Evolutionary conservation across 2,329 filamentous ascomycete genomes (phyloP).

Genomic region (Aschersonia sp.): DNA sequence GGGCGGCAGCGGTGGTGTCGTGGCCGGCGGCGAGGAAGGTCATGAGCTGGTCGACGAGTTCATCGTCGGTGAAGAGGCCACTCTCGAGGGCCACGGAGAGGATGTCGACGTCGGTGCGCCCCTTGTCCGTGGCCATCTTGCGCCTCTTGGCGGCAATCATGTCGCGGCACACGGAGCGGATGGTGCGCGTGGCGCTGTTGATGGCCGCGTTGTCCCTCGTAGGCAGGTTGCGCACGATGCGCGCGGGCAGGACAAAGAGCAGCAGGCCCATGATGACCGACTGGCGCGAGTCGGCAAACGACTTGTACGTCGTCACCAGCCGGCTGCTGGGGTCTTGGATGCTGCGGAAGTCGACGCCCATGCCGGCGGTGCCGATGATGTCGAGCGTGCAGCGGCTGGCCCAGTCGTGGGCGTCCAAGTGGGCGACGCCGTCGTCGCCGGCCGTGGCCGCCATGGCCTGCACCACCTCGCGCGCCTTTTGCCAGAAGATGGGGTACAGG

Average conservation of each 20-base stretch:
- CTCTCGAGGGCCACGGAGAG: slow-evolving; percentile 67
- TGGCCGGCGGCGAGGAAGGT: slow-evolving; percentile 76
- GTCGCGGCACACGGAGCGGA: slow-evolving; percentile 51
- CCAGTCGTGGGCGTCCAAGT: slow-evolving; percentile 48
- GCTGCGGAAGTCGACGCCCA: slow-evolving; percentile 57
- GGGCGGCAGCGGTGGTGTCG: slow-evolving; percentile 61
- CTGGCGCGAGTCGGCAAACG: slow-evolving; percentile 30
- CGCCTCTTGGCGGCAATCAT: slow-evolving; percentile 57
- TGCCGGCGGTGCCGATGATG: slow-evolving; percentile 59
- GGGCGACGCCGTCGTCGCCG: slow-evolving; percentile 17
- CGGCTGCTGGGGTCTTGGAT: slow-evolving; percentile 44
- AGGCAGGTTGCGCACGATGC: slow-evolving; percentile 50
- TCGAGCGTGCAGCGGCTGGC: slow-evolving; percentile 56
- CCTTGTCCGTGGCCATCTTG: slow-evolving; percentile 25
- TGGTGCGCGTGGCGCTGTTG: slow-evolving; percentile 34
- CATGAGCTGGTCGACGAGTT: slow-evolving; percentile 81
- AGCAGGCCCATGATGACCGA: slow-evolving; percentile 42
- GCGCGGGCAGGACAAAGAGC: slow-evolving; percentile 45
- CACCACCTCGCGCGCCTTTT: slow-evolving; percentile 56
- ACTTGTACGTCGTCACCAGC: slow-evolving; percentile 42
- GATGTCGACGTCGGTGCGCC: slow-evolving; percentile 52
- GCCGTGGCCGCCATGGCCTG: slow-evolving; percentile 37
- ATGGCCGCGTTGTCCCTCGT: slow-evolving; percentile 57
- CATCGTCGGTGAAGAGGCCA: slow-evolving; percentile 61
- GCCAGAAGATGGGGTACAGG: slow-evolving; percentile 74